Evolutionary conservation across 768 basidiomycete species (phyloP), one percentile per base, ranked within the genome.

Genomic region (Antrodiella citrinella): DNA sequence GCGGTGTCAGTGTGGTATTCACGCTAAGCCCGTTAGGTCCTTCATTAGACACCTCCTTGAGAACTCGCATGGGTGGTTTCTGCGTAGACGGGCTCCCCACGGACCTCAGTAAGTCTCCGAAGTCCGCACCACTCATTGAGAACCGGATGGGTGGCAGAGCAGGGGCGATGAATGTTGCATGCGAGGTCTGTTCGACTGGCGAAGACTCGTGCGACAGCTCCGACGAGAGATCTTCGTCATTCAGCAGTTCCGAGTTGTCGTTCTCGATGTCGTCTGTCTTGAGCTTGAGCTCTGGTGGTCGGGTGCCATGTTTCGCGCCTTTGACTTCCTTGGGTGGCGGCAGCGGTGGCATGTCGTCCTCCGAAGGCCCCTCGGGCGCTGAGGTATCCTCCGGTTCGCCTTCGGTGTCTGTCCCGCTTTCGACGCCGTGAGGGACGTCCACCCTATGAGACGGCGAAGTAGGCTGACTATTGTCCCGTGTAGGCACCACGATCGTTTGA

Each of bases 61-160:
- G 62, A 9, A 76, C 62, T 48, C 73, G 72, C 4, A 74, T 68
- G 26, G 83, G 64, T 43, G 71, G 68, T 38, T 75, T 73, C 44
- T 79, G 59, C 13, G 44, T 42, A 9, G 77, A 67, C 9, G 72
- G 70, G 21, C 76, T 77, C 30, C 75, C 77, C 4, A 81, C 77
- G 25, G 78, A 77, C 57, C 67, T 78, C 46, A 88, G 73, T 15
- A 88, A 65, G 51, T 86, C 85, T 0, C 82, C 80, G 60, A 97
- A 93, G 63, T 95, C 92, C 0, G 80, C 72, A 43, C 82, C 77
- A 51, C 81, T 86, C 69, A 95, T 76, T 13, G 92, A 94, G 64
- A 95, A 86, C n/a, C 89, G 81, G 59, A 95, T 92, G 0, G 90
- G 90, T 2, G 91, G 91, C 23, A 93, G 71, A 2, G 90, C 87